phyloP scores from a whole-genome alignment of 495 filamentous ascomycete genomes.

The Tuber calosporum region DNA sequence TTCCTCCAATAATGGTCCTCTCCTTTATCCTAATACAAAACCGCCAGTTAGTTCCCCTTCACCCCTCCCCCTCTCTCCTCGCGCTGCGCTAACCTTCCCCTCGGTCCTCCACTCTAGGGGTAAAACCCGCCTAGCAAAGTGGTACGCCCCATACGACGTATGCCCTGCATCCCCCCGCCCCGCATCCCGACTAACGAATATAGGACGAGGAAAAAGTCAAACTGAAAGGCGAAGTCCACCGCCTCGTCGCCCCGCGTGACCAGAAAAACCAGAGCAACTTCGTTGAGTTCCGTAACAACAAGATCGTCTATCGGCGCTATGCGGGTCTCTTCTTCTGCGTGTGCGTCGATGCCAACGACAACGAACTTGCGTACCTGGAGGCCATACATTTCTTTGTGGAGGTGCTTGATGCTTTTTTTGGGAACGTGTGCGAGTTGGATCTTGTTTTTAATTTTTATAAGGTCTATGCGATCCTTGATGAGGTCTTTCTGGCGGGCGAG shows the following conservation, averaged over 20 bases:
- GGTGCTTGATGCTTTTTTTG: conserved; percentile 95
- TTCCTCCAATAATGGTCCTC: conserved; percentile 58
- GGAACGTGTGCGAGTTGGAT: conserved; percentile 98
- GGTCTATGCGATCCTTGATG: conserved; percentile 97
- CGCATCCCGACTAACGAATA: conserved; percentile 1
- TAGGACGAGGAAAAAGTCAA: conserved; percentile 42
- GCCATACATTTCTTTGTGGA: conserved; percentile 99
- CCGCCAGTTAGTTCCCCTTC: conserved; percentile 61
- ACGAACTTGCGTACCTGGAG: conserved; percentile 93
- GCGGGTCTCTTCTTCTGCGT: conserved; percentile 98
- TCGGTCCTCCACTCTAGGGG: conserved; percentile 58
- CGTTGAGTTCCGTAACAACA: conserved; percentile 85
- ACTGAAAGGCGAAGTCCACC: conserved; percentile 59
- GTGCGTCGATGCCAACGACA: conserved; percentile 97
- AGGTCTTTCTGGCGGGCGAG: conserved; percentile 94
- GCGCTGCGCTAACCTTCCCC: conserved; percentile 26
- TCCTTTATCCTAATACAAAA: conserved; percentile 97
- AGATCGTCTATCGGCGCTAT: conserved; percentile 94
- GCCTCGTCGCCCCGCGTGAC: conserved; percentile 90
- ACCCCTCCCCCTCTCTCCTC: conserved; percentile 11
- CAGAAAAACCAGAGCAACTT: conserved; percentile 99
- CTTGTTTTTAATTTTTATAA: conserved; percentile 98
- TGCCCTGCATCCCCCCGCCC: conserved; percentile 9
- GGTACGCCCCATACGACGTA: conserved; percentile 92
- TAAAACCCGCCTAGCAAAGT: conserved; percentile 97